These are phyloP conservation scores for Tylopilus orsonianus DNA, from an alignment of 1,284 basidiomycete species.

Conservation along the genomic window DNA sequence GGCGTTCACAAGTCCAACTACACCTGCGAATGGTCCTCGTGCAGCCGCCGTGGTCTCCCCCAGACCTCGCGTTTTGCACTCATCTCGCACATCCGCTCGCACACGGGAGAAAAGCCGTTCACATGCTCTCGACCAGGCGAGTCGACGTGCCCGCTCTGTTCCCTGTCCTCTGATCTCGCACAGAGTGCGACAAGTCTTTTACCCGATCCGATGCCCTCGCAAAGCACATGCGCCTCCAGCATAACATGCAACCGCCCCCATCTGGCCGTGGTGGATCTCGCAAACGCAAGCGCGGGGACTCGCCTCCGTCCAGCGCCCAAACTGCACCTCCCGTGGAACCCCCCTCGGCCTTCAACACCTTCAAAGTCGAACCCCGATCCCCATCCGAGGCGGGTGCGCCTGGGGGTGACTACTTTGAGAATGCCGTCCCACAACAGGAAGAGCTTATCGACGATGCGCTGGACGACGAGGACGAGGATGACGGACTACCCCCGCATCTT, in stretches of 20 bases:
- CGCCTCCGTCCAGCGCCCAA: conserved; percentile 32
- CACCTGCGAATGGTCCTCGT: conserved; percentile 86
- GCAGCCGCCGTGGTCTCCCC: conserved; percentile 72
- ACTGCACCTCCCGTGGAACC: conserved; percentile 31
- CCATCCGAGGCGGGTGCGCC: conserved; percentile 38
- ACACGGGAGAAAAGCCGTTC: conserved; percentile 92
- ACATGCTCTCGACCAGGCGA: conserved; percentile 77
- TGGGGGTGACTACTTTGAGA: conserved; percentile 32
- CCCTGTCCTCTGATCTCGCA: background rate
- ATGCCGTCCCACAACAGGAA: conserved; percentile 12
- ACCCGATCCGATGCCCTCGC: conserved; percentile 89
- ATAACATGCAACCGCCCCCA: conserved; percentile 71
- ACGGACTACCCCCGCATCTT: conserved; percentile 54
- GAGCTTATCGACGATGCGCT: conserved; percentile 24
- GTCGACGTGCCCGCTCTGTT: conserved; percentile 21
- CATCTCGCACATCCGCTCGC: conserved; percentile 83
- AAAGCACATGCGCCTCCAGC: conserved; percentile 88
- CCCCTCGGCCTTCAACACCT: conserved; percentile 49
- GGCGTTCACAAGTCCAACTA: conserved; percentile 86
- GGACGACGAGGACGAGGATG: conserved; percentile 36
- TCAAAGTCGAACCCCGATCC: conserved; percentile 60
- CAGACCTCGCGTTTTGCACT: conserved; percentile 88
- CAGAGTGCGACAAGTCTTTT: conserved; percentile 92
- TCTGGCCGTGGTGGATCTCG: conserved; percentile 68
- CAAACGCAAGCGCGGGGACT: conserved; percentile 57